Conservation (phyloP, 305 asterid genomes). For the Fraxinus velutina region DNA sequence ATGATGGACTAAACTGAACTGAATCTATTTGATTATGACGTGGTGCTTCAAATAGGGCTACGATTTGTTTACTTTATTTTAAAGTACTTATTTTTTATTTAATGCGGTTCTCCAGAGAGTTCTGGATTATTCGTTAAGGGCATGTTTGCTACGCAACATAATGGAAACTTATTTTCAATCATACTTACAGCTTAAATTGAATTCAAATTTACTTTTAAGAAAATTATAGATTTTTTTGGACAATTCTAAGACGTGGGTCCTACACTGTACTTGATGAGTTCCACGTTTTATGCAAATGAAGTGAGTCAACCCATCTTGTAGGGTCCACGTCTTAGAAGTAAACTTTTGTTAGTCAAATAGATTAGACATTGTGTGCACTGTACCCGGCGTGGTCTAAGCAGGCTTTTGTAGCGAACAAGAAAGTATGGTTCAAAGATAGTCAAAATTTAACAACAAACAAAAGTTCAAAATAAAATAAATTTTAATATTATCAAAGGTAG, state of each 20-base stretch:
- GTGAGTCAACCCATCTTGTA: background rate
- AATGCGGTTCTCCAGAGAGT: background rate
- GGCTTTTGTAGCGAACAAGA: background rate
- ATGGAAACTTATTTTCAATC: background rate
- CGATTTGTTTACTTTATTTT: background rate
- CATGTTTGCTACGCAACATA: background rate
- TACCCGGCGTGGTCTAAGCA: background rate
- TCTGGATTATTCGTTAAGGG: background rate
- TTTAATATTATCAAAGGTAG: background rate
- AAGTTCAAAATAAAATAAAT: background rate
- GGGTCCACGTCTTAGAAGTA: background rate
- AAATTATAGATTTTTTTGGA: background rate
- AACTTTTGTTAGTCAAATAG: background rate
- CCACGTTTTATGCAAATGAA: background rate
- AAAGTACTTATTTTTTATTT: background rate
- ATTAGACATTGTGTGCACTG: background rate
- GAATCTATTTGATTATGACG: constrained; percentile 2
- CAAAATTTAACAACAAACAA: background rate
- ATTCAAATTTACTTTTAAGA: background rate
- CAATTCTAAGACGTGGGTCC: background rate
- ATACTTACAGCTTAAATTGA: background rate
- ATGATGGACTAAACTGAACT: background rate
- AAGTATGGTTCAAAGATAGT: background rate
- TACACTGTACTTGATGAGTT: background rate
- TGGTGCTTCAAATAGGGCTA: background rate